Percentiles rank a stretch among this genome's conserved stretches.
Evolutionary conservation across 805 yeast species (phyloP).

Genomic region (Pichia phayaonensis): DNA sequence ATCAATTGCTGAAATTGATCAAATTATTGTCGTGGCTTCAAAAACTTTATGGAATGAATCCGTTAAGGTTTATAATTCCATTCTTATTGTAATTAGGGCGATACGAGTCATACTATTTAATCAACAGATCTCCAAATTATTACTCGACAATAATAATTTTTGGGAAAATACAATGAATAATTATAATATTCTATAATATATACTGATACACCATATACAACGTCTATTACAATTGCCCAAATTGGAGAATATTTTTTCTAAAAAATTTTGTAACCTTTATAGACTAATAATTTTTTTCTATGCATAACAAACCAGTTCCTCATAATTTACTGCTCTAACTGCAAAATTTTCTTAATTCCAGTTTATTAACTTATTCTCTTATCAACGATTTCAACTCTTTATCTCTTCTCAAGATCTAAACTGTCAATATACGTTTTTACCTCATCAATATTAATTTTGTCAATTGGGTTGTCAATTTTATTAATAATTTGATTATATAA

Average conservation of each 20-base stretch:
- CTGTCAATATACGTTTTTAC: too few relatives aligned
- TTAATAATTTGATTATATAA: too few relatives aligned
- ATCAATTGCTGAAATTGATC: constrained; percentile 3
- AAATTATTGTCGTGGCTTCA: constrained; percentile 3
- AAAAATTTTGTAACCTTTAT: neutral
- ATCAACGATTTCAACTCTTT: too few relatives aligned
- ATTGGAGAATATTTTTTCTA: neutral
- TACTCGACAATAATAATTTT: neutral
- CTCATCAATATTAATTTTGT: too few relatives aligned
- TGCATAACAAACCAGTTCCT: neutral
- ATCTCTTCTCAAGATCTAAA: too few relatives aligned
- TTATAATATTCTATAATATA: neutral
- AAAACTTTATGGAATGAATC: constrained; percentile 4
- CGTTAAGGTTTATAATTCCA: neutral
- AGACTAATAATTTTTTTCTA: too few relatives aligned
- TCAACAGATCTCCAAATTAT: neutral
- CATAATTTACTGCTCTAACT: too few relatives aligned
- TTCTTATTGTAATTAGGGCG: neutral
- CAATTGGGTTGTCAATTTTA: too few relatives aligned
- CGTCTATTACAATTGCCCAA: neutral
- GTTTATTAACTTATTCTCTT: too few relatives aligned
- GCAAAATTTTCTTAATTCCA: too few relatives aligned
- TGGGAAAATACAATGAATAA: neutral
- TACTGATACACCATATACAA: neutral
- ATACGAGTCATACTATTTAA: neutral